Evolutionary conservation across 1,284 basidiomycete genomes (phyloP).

Genomic region (Papiliotrema flavescens): DNA sequence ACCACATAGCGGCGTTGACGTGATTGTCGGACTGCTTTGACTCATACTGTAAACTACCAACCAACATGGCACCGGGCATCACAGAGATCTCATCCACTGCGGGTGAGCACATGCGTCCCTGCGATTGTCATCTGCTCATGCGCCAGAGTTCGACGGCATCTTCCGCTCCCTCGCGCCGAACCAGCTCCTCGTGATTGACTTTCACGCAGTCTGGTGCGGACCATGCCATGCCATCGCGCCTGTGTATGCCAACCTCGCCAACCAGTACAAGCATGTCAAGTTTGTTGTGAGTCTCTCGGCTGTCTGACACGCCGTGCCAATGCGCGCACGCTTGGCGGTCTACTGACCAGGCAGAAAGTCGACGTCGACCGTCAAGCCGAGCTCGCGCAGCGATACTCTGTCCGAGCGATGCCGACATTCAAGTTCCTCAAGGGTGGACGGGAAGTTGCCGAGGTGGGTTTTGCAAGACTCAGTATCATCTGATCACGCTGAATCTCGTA

Average conservation of each 20-base stretch:
- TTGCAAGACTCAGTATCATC: too few species aligned
- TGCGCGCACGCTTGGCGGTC: neutral
- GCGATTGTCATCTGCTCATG: neutral
- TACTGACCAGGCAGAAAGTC: conserved; percentile 45
- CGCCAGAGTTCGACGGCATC: conserved; percentile 40
- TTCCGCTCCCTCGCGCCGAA: conserved; percentile 24
- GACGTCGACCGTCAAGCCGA: conserved; percentile 50
- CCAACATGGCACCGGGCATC: conserved; percentile 1
- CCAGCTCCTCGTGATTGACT: conserved; percentile 43
- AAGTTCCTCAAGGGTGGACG: conserved; percentile 51
- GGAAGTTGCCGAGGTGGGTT: conserved; percentile 44
- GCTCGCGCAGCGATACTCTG: conserved; percentile 47
- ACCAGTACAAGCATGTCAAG: conserved; percentile 39
- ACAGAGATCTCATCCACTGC: conserved; percentile 4
- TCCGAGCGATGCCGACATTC: conserved; percentile 54
- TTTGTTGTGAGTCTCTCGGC: conserved; percentile 29
- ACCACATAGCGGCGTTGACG: neutral
- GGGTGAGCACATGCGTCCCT: neutral
- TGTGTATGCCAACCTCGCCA: conserved; percentile 36
- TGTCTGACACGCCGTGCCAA: neutral
- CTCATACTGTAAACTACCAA: too few species aligned
- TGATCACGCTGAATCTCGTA: too few species aligned
- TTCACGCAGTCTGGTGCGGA: conserved; percentile 46
- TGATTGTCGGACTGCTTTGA: too few species aligned
- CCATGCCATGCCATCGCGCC: conserved; percentile 49